phyloP scores from a whole-genome alignment of 805 yeast species.

The Candida maltosa region DNA sequence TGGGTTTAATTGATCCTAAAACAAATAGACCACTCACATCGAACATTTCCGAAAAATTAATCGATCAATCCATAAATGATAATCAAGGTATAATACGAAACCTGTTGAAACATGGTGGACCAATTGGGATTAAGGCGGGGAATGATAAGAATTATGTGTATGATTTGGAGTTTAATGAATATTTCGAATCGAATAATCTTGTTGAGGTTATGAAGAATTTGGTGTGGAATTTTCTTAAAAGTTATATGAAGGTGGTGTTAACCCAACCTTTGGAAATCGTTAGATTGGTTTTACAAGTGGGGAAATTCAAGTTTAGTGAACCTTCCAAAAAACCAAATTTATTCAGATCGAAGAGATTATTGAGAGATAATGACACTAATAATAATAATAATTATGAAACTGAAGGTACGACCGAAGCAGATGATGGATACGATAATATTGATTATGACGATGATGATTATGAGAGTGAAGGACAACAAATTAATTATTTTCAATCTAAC shows the following conservation, averaged over 20 bases:
- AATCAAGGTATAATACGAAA: slow-evolving; percentile 9
- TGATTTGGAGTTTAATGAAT: slow-evolving; percentile 65
- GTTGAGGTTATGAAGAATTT: slow-evolving; percentile 56
- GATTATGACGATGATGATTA: slow-evolving; percentile 16
- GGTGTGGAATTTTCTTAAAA: slow-evolving; percentile 57
- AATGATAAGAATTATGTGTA: slow-evolving; percentile 42
- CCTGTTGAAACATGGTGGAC: slow-evolving; percentile 7
- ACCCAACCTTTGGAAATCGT: slow-evolving; percentile 90
- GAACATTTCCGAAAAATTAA: slow-evolving; percentile 19
- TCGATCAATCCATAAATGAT: slow-evolving; percentile 11
- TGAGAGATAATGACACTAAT: slow-evolving; percentile 10
- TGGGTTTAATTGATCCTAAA: slow-evolving; percentile 53
- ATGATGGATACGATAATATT: slow-evolving; percentile 5
- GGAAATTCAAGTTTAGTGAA: slow-evolving; percentile 46
- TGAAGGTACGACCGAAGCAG: not conserved
- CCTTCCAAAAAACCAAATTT: slow-evolving; percentile 11
- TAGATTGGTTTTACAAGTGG: slow-evolving; percentile 76
- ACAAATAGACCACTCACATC: slow-evolving; percentile 34
- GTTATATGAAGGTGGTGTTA: slow-evolving; percentile 64
- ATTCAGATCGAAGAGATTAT: slow-evolving; percentile 11
- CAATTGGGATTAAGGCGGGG: slow-evolving; percentile 6
- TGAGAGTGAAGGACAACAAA: slow-evolving; percentile 21
- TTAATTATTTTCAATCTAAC: slow-evolving; percentile 33
- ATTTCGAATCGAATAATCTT: slow-evolving; percentile 57
- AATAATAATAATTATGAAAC: not conserved